Conservation (phyloP, 495 filamentous ascomycete genomes). For the Trichocladium antarcticum region DNA sequence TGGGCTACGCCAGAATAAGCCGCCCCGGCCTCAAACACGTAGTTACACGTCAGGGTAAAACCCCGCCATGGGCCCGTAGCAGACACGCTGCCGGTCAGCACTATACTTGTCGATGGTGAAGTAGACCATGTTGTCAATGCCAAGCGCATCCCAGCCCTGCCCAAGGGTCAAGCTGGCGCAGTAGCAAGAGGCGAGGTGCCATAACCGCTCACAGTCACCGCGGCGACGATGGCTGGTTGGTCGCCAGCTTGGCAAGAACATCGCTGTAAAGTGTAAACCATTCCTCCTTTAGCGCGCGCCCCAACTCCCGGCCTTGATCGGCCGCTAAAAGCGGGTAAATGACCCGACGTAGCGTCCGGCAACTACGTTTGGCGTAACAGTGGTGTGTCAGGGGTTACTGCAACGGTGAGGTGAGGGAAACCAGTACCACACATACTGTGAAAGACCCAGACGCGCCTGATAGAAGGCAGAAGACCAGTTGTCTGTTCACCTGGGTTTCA, state of each 20-base stretch:
- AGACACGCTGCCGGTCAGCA: conserved; percentile 38
- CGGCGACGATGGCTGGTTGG: conserved; percentile 28
- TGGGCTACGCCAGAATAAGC: conserved; percentile 44
- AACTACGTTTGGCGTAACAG: no score
- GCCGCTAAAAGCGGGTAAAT: no score
- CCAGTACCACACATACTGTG: no score
- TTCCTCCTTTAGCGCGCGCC: no score
- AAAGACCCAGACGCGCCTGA: no score
- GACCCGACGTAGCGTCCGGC: no score
- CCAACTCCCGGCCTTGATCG: no score
- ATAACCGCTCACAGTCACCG: conserved; percentile 17
- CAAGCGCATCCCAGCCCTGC: conserved; percentile 40
- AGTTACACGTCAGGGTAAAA: conserved; percentile 48
- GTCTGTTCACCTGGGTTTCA: no score
- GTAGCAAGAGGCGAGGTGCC: not conserved
- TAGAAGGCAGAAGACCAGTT: no score
- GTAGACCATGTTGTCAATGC: conserved; percentile 47
- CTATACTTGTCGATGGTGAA: conserved; percentile 39
- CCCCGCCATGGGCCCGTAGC: conserved; percentile 45
- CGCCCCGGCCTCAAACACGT: conserved; percentile 46
- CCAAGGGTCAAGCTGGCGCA: conserved; percentile 40
- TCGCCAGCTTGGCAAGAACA: conserved; percentile 30
- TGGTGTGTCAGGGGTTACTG: no score
- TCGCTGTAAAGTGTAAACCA: conserved; percentile 34
- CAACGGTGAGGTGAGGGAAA: no score